These are phyloP conservation scores for Mucor velutinosus DNA, from an alignment of 371 early-diverging fungal genomes.

Conservation along the genomic window DNA sequence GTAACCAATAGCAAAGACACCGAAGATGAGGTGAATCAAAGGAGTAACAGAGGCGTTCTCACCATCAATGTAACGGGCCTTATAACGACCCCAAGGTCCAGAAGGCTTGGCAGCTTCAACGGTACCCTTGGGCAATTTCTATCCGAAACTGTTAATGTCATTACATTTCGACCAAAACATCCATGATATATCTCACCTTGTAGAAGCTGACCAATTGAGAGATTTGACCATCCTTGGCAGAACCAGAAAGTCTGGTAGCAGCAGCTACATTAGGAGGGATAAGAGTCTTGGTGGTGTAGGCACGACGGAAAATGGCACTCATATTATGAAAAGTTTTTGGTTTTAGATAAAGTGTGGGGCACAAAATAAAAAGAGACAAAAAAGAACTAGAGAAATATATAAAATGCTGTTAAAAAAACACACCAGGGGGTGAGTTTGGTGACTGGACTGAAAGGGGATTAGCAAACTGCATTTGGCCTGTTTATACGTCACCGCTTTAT, in stretches of 20 bases:
- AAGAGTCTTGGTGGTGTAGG: slow-evolving; percentile 56
- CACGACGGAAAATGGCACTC: slow-evolving; percentile 57
- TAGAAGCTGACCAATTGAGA: slow-evolving; percentile 53
- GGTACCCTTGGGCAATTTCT: slow-evolving; percentile 57
- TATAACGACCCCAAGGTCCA: slow-evolving; percentile 55
- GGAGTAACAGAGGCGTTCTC: slow-evolving; percentile 64
- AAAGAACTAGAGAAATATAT: slow-evolving; percentile 4
- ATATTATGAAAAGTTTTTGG: slow-evolving; percentile 17
- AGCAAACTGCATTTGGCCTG: neutral
- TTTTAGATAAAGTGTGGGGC: slow-evolving; percentile 7
- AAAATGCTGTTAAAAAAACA: slow-evolving; percentile 7
- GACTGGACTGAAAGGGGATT: neutral
- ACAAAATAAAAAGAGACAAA: slow-evolving; percentile 1
- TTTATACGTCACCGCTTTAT: neutral
- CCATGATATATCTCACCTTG: slow-evolving; percentile 34
- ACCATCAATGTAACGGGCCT: slow-evolving; percentile 70
- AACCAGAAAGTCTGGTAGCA: slow-evolving; percentile 46
- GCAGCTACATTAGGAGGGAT: slow-evolving; percentile 61
- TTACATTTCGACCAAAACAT: neutral
- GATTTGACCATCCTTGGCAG: slow-evolving; percentile 49
- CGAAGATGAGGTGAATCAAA: slow-evolving; percentile 56
- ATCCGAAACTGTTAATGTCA: neutral
- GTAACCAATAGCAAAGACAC: slow-evolving; percentile 59
- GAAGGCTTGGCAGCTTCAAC: slow-evolving; percentile 46
- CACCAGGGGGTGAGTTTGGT: slow-evolving; percentile 10